Conservation (phyloP, 495 filamentous ascomycete genomes). For the Podospora fimiseda region DNA sequence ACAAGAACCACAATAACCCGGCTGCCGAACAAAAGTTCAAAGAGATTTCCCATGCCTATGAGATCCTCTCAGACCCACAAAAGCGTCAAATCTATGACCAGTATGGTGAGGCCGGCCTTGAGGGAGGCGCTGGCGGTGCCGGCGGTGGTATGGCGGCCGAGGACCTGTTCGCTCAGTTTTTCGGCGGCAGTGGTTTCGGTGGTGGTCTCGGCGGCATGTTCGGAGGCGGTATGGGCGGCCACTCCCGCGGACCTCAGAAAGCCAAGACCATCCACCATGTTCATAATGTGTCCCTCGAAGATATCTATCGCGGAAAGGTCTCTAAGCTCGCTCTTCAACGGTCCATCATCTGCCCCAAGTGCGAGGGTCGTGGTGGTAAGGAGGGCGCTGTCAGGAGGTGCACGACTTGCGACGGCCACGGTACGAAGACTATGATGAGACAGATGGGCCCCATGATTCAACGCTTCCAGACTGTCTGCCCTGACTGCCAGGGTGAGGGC, state of each 20-base stretch:
- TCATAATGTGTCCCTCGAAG: constrained; percentile 95
- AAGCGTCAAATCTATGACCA: constrained; percentile 92
- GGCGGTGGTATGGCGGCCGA: constrained; percentile 90
- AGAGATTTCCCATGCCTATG: constrained; percentile 91
- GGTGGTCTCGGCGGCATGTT: constrained; percentile 77
- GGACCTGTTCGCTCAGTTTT: constrained; percentile 97
- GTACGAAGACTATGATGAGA: constrained; percentile 99
- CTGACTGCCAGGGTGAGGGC: constrained; percentile 94
- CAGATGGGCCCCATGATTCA: constrained; percentile 99
- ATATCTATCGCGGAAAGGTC: constrained; percentile 96
- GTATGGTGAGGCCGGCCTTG: constrained; percentile 93
- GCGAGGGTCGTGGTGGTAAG: constrained; percentile 93
- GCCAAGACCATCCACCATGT: constrained; percentile 94
- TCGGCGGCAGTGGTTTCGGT: constrained; percentile 74
- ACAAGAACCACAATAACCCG: constrained; percentile 94
- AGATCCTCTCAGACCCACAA: constrained; percentile 83
- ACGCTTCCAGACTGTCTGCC: constrained; percentile 98
- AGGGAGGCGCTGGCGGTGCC: constrained; percentile 72
- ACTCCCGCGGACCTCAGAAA: constrained; percentile 81
- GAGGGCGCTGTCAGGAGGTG: constrained; percentile 94
- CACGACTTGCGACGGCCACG: constrained; percentile 79
- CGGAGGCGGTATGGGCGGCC: constrained; percentile 55
- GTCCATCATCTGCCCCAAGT: constrained; percentile 92
- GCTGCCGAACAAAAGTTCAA: constrained; percentile 97
- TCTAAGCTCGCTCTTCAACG: constrained; percentile 97